phyloP scores from a whole-genome alignment of 768 basidiomycete species.

The Podaxis sp. region DNA sequence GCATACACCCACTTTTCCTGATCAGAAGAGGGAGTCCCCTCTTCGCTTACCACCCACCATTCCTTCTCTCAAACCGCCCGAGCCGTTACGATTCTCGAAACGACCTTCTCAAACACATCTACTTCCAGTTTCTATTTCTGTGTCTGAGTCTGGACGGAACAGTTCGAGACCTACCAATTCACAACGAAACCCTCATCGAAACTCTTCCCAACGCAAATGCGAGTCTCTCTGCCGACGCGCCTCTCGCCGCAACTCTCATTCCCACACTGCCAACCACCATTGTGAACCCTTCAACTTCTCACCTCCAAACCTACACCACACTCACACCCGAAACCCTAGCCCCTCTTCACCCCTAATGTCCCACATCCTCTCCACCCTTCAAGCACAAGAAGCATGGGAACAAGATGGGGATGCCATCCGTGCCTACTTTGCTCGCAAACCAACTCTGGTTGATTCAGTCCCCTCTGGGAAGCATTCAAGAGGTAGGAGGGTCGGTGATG shows the following conservation, averaged over 20 bases:
- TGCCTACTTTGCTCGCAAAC: neutral
- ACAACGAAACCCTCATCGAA: neutral
- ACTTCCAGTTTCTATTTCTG: neutral
- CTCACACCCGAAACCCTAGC: neutral
- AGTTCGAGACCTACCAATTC: too few relatives aligned
- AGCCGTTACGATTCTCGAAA: neutral
- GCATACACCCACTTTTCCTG: neutral
- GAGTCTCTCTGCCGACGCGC: neutral
- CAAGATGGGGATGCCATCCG: neutral
- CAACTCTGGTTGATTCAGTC: neutral
- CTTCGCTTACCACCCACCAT: neutral
- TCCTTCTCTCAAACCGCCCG: neutral
- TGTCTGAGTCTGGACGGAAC: too few relatives aligned
- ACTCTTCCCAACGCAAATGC: neutral
- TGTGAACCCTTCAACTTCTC: neutral
- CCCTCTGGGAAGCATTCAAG: too few relatives aligned
- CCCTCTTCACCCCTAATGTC: neutral
- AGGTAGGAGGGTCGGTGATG: too few relatives aligned
- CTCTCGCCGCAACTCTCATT: neutral
- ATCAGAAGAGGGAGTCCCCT: neutral
- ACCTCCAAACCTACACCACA: neutral
- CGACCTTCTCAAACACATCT: neutral
- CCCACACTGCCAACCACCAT: neutral
- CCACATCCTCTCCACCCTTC: neutral
- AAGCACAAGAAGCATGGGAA: neutral